phyloP scores from a whole-genome alignment of 1,139 yeast genomes.

The Hyphopichia pseudoburtonii region DNA sequence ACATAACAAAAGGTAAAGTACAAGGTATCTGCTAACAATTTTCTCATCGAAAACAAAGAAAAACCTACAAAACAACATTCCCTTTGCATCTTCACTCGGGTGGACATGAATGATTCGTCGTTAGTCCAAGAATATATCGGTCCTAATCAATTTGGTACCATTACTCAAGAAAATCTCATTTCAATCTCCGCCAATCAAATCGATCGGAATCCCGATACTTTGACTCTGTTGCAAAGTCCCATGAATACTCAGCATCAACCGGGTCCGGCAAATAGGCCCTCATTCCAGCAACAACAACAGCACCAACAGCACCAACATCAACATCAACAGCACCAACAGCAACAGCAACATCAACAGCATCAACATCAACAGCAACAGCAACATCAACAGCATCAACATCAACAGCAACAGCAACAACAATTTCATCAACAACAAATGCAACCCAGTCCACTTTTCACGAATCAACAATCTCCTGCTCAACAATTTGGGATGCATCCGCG shows the following conservation, averaged over 20 bases:
- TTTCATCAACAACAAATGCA: slow-evolving; percentile 1
- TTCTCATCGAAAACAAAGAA: no score
- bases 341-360: slow-evolving; percentile 3
- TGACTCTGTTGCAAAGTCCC: not conserved
- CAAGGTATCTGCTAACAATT: no score
- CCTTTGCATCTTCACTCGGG: no score
- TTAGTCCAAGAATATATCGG: not conserved
- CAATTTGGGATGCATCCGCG: not conserved
- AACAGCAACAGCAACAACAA: slow-evolving; percentile 1
- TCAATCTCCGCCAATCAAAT: not conserved
- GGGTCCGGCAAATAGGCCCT: not conserved
- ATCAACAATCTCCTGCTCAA: not conserved
- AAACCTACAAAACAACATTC: no score
- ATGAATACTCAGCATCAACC: not conserved
- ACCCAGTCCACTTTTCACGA: not conserved
- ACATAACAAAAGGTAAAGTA: no score
- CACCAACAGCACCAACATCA: slow-evolving; percentile 3
- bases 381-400: not conserved
- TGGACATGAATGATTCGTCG: no score
- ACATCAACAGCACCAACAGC: slow-evolving; percentile 2
- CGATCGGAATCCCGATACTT: not conserved
- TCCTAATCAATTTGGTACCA: not conserved
- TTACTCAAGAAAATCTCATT: not conserved
- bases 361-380: slow-evolving; percentile 2
- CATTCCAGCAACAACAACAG: slow-evolving; percentile 2